These are phyloP conservation scores for Cladophialophora exuberans DNA, from an alignment of 2,329 filamentous ascomycete species.

Conservation along the genomic window DNA sequence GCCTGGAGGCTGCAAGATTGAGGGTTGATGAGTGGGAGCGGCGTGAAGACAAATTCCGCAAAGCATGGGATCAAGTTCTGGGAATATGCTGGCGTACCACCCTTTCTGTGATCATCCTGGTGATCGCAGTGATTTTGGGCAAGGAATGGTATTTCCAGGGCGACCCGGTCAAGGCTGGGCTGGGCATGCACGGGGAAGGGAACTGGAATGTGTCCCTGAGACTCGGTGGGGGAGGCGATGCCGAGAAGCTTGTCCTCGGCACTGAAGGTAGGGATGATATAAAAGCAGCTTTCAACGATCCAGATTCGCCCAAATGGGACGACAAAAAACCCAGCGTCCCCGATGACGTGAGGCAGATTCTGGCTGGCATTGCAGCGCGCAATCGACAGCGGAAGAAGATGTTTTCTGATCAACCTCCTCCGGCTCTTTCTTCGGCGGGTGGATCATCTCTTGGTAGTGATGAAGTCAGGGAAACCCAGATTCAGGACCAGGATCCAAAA, in stretches of 20 bases:
- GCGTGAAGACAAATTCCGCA: constrained; percentile 41
- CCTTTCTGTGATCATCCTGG: constrained; percentile 15
- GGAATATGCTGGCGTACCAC: constrained; percentile 18
- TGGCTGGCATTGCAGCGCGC: constrained; percentile 20
- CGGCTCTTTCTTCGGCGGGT: neutral
- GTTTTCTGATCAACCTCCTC: constrained; percentile 13
- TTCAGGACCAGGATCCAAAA: neutral
- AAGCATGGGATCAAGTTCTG: constrained; percentile 24
- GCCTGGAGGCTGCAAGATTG: constrained; percentile 43
- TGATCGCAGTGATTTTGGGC: constrained; percentile 16
- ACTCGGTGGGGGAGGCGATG: constrained; percentile 12
- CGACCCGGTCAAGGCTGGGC: constrained; percentile 19
- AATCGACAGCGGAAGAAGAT: constrained; percentile 19
- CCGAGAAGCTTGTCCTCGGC: neutral
- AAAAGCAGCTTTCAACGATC: too few species aligned
- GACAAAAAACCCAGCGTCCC: constrained; percentile 11
- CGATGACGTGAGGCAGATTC: constrained; percentile 21
- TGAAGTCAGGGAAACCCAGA: neutral
- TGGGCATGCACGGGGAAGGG: constrained; percentile 14
- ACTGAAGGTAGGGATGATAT: too few species aligned
- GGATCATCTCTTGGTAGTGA: neutral
- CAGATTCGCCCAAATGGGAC: neutral
- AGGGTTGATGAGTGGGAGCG: constrained; percentile 49
- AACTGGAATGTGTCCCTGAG: constrained; percentile 20
- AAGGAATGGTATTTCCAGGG: constrained; percentile 26